Conservation (phyloP, 495 filamentous ascomycete species). For the Letharia columbiana region DNA sequence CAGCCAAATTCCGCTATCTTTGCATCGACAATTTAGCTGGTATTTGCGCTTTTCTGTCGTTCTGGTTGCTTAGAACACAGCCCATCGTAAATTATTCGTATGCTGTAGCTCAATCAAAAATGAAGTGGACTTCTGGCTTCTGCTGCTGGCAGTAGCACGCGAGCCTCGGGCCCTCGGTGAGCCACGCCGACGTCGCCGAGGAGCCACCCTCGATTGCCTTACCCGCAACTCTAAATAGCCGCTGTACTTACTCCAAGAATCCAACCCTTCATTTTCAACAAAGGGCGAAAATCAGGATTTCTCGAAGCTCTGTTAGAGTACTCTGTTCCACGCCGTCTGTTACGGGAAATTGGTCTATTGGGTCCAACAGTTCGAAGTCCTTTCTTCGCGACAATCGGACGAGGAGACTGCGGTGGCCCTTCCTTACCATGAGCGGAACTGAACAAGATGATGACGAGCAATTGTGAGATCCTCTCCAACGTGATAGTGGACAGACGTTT, state of each 20-base stretch:
- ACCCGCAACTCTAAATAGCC: slow-evolving; percentile 13
- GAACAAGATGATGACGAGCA: slow-evolving; percentile 14
- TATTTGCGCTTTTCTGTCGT: neutral
- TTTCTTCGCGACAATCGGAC: neutral
- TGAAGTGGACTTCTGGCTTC: neutral
- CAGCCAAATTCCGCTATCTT: neutral
- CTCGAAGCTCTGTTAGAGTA: neutral
- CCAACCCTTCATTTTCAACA: too few relatives aligned
- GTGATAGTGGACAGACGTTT: neutral
- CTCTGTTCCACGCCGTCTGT: neutral
- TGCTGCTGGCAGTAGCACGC: neutral
- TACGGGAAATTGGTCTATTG: neutral
- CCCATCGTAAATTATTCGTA: neutral
- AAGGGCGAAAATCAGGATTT: neutral
- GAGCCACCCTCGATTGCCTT: neutral
- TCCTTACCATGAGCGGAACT: neutral
- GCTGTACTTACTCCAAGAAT: neutral
- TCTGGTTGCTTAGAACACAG: neutral
- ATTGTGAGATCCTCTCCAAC: slow-evolving; percentile 6
- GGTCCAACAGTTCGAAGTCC: neutral
- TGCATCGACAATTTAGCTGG: neutral
- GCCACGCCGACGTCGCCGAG: too few relatives aligned
- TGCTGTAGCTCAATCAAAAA: neutral
- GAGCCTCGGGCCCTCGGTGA: neutral
- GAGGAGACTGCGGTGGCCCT: neutral